Base-by-base conservation (phyloP, 2,329 filamentous ascomycete species). In the Pseudocercospora fuligena region DNA sequence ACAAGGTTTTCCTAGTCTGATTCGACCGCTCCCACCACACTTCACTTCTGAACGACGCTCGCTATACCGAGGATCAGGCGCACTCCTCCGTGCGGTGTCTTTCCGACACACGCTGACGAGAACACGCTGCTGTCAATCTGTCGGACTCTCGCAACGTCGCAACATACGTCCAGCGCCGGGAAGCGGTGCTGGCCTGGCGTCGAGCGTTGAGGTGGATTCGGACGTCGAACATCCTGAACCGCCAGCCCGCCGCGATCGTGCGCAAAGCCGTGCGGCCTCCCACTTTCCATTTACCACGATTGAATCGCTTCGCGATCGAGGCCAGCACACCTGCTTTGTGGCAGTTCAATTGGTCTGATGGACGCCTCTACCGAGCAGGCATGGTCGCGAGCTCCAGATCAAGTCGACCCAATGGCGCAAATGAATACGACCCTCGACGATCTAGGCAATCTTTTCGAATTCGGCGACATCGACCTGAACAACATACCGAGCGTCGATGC, bases 401-500 rank as follows among this genome's bases (percentile, higher is more conserved):
- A 77, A 25, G 77, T 80, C 67, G 79, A 81, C 63, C 71, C 76
- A 66, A 80, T 83, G 80, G 78, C 78, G 66, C 72, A 77, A 43
- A 73, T 78, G 66, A 65, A 62, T 36, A 70, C 63, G 40, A 76
- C 79, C 31, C 77, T 82, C 43, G 80, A 82, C 67, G 80, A 82
- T 65, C 79, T 83, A 62, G 77, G 75, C 65, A 80, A 78, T 66
- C 76, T 83, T 54, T 79, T 83, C 71, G 80, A 82, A 60, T 77
- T 79, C 51, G 75, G 74, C 49, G 75, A 78, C 61, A 75, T 78
- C 54, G 75, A 78, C 62, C 70, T 78, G 47, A 73, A 73, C 61
- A 70, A 68, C 60, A 70, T 77, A 33, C 57, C 70, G 19, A 59
- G 71, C 36, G 68, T 70, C 21, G 72, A 72, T 57, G 59, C 61